Evolutionary conservation across 73 alveolate genomes (phyloP), one percentile per base, ranked within the genome.

Genomic region (Tetrahymena malaccensis): DNA sequence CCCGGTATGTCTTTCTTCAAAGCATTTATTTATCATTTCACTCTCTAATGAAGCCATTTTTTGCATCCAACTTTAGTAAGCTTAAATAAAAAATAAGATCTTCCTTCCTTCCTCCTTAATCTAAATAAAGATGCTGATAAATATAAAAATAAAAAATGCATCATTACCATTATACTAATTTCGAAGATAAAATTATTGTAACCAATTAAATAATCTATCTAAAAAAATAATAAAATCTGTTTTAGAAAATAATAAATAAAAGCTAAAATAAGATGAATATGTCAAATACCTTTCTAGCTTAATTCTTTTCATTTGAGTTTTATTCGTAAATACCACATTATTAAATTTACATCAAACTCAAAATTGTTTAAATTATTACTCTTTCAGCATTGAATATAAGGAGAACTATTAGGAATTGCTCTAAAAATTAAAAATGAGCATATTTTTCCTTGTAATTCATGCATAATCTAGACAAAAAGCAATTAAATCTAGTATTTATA

Each of bases 1-100:
- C 97, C 97, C 94, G 99, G 99, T 94, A 94, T 94, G 93, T 85
- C 43, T 44, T 40, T 84, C 93, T 27, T 70, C 34, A 70, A 27
- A 31, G 40, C 89, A n/a, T 70, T 70, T 70, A 70, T 70, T n/a
- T 70, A 25, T n/a, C 89, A 70, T 70, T 25, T 27, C 37, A 27
- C 34, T 70, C 25, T 70, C 37, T 31, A 70, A 27, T 70, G 83
- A 50, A 50, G 83, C 83, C 83, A 27, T 33, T 70, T 57, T 10
- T 27, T 70, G 89, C 40, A 50, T 70, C 89, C 89, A 70, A 70
- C 37, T 70, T 70, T 70, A 70, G 89, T 70, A 70, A 70, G 89
- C 89, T n/a, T 12, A n/a, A 70, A 70, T 31, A 27, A 70, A 58
- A 70, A 70, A 70, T n/a, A 50, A 50, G 83, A 50, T 50, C 83